Evolutionary conservation across 2,329 filamentous ascomycete species (phyloP), one percentile per base, ranked within the genome.

Genomic region (Coleophoma crateriformis): DNA sequence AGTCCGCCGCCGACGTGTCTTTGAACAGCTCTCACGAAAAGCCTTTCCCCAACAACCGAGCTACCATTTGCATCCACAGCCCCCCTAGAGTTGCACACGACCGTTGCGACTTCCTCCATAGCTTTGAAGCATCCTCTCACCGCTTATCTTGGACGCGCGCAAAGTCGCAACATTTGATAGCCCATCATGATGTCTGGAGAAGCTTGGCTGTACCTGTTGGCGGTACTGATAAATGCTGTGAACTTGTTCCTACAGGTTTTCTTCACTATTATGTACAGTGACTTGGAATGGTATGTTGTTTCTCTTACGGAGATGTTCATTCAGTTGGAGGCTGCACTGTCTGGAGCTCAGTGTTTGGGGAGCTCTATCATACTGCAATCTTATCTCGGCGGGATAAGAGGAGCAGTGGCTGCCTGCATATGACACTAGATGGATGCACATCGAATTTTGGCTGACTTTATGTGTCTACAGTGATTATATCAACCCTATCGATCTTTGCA

Each of bases 231-330:
- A 79, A 99, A 99, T 78, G 94, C 94, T 77, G 91, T 99, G 83
- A 99, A 99, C 79, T 82, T 99, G 67, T 99, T 99, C 74, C 81
- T 99, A 51, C 95, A 99, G 77, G 94, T 99, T 64, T 99, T 99
- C 82, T 99, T 99, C 78, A 99, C 94, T 51, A 99, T 99, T 68
- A 99, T 99, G 95, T 99, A 97, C 77, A 96, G 90, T 73, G 94
- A 99, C 80, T 75, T 99, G 65, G 94, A 99, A 87, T 99, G 94
- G 91, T 95, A 77, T 66, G 88, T 78, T 34, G n/a, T n/a, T 11
- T 33, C 38, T 27, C 22, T 17, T 12, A 7, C 27, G 10, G 17
- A 22, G 7, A 5, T 32, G 32, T 8, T 32, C 33, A 22, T 40
- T 22, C 33, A 46, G 39, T 43, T 13, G 39, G 35, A 38, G 22